Conservation (phyloP, 208 protist species). For the Crithidia bombi region DNA sequence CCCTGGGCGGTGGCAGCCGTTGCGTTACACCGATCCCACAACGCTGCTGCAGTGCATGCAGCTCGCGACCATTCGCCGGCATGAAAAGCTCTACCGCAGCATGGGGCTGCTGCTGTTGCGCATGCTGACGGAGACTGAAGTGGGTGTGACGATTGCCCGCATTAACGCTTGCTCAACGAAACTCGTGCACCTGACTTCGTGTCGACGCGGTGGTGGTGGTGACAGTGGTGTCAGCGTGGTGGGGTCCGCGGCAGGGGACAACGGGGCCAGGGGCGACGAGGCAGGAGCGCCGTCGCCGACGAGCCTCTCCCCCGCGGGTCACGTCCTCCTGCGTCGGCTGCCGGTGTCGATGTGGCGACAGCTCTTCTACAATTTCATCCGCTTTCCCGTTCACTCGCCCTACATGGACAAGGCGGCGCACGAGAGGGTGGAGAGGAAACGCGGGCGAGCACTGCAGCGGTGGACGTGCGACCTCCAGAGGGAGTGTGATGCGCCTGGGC, state of each 20-base stretch:
- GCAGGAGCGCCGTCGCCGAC: too few species aligned
- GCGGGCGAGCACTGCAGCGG: too few species aligned
- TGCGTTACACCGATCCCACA: not conserved
- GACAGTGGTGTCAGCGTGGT: too few species aligned
- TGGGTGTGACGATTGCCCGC: not conserved
- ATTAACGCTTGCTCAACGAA: too few species aligned
- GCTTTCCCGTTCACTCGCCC: not conserved
- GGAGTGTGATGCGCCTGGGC: too few species aligned
- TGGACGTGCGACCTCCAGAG: too few species aligned
- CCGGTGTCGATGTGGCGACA: slow-evolving; percentile 9
- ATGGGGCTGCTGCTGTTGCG: not conserved
- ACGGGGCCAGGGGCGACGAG: too few species aligned
- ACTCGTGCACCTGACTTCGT: too few species aligned
- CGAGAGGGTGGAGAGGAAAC: too few species aligned
- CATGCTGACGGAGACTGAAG: not conserved
- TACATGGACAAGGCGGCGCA: slow-evolving; percentile 10
- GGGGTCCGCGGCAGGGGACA: too few species aligned
- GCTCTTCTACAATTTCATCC: slow-evolving; percentile 1
- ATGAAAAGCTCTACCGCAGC: not conserved
- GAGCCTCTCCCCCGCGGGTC: not conserved
- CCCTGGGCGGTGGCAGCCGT: not conserved
- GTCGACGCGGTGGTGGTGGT: too few species aligned
- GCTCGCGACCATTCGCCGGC: not conserved
- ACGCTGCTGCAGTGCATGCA: slow-evolving; percentile 11
- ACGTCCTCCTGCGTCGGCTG: not conserved